Evolutionary conservation across 1,139 yeast species (phyloP).

Genomic region (Yamadazyma triangularis): DNA sequence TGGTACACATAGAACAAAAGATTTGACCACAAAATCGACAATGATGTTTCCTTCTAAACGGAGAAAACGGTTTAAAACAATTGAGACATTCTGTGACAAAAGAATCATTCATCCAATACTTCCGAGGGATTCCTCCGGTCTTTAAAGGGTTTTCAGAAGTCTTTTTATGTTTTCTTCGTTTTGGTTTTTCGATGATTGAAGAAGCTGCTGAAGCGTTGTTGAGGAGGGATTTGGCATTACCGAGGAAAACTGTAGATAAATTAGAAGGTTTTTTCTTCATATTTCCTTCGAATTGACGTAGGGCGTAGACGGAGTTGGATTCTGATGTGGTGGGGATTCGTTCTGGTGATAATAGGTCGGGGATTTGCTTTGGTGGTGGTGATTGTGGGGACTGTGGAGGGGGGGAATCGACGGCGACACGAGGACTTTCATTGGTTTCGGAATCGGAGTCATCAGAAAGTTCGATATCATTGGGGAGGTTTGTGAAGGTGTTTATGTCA

Average conservation of each 20-base stretch:
- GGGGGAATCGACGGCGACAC: too few species aligned
- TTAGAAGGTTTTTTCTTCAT: constrained; percentile 26
- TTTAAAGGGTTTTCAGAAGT: constrained; percentile 45
- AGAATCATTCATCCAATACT: constrained; percentile 91
- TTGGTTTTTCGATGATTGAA: constrained; percentile 17
- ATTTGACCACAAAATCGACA: constrained; percentile 96
- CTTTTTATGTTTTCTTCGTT: constrained; percentile 22
- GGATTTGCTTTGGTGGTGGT: background rate
- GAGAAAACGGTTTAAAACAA: constrained; percentile 68
- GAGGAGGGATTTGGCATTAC: constrained; percentile 36
- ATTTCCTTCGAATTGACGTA: constrained; percentile 19
- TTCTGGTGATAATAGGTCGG: too few species aligned
- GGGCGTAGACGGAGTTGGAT: constrained; percentile 36
- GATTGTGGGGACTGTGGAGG: background rate
- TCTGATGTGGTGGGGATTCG: constrained; percentile 10
- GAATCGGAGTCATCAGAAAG: constrained; percentile 44
- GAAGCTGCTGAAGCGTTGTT: constrained; percentile 32
- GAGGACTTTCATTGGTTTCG: constrained; percentile 23
- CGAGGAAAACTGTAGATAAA: constrained; percentile 31
- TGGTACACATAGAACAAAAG: constrained; percentile 84
- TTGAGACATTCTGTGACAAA: constrained; percentile 78
- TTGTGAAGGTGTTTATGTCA: constrained; percentile 44
- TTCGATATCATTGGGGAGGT: constrained; percentile 47
- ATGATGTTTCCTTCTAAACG: constrained; percentile 88
- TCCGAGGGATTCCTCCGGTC: constrained; percentile 52